Base-by-base conservation (phyloP, 352 stramenopile species). In the Pythium guiyangense region DNA sequence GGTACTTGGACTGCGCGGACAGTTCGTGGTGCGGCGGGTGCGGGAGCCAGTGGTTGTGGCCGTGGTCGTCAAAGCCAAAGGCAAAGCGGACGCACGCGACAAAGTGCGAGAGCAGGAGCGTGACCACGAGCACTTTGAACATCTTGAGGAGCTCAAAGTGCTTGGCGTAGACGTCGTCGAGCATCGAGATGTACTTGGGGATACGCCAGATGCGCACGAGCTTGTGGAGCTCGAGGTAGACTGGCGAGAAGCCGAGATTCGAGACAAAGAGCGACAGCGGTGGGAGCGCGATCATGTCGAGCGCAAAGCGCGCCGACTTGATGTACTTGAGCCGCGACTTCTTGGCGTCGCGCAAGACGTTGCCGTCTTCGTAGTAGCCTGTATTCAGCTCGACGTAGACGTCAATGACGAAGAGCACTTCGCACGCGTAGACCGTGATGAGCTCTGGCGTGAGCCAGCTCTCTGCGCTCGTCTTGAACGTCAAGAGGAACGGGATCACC, bases 311-410 rank as follows among this genome's bases (percentile, higher is more conserved):
- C 49, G 53, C 46, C 12, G 79, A 90, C 22, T 60, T 66, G 1
- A 88, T 54, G 65, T 90, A 90, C 52, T 88, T 88, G 34, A 67
- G 52, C 18, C 76, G 61, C 12, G 76, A 84, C 27, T 83, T 86
- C 20, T 64, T 25, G 15, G 69, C 70, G 55, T 87, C 77, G 11
- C 77, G 78, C 31, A 90, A 63, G 29, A 90, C 64, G 45, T 88
- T 84, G 48, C 80, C 80, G 39, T 82, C 68, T 47, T 88, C 71
- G 54, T 89, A 90, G 67, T 84, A 89, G 11, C 80, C 78, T 29
- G 77, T 90, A 62, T 88, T 75, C 39, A 88, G 69, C 45, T 86
- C 78, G 12, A 90, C 74, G 59, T 82, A 88, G 26, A 88, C 70
- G 61, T 90, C 80, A 29, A 68, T 52, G 46, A 57, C 71, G 49